Conservation (phyloP, 169 alveolate species). For the Cryptosporidium ryanae region DNA sequence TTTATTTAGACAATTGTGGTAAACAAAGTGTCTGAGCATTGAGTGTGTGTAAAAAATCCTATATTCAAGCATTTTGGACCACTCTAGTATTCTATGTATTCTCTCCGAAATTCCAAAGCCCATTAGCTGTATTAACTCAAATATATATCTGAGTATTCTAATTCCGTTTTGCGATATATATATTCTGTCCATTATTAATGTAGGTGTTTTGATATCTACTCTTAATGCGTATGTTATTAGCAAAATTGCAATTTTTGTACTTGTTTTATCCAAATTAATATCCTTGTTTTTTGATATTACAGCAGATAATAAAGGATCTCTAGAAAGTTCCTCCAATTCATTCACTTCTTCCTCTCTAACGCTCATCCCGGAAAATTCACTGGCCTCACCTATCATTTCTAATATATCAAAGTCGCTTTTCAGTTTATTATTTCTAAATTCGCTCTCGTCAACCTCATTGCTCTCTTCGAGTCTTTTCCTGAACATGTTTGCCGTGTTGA, state of each 20-base stretch:
- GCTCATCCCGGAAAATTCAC: slow-evolving; percentile 87
- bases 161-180: slow-evolving; percentile 92
- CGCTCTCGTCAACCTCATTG: slow-evolving; percentile 64
- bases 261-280: slow-evolving; percentile 75
- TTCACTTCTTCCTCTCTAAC: slow-evolving; percentile 88
- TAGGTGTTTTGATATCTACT: slow-evolving; percentile 85
- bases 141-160: slow-evolving; percentile 92
- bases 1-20: slow-evolving; percentile 77
- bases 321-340: slow-evolving; percentile 81
- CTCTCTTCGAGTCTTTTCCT: slow-evolving; percentile 40
- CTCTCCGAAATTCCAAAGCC: slow-evolving; percentile 83
- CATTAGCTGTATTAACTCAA: slow-evolving; percentile 84
- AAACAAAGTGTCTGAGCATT: slow-evolving; percentile 86
- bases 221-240: slow-evolving; percentile 90
- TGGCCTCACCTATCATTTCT: slow-evolving; percentile 81
- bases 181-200: slow-evolving; percentile 92
- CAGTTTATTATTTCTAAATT: slow-evolving; percentile 54
- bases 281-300: slow-evolving; percentile 67
- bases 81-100: slow-evolving; percentile 85
- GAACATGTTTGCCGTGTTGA: slow-evolving; percentile 83
- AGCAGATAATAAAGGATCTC: slow-evolving; percentile 75
- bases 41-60: slow-evolving; percentile 83
- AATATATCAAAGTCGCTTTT: slow-evolving; percentile 78
- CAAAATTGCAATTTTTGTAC: slow-evolving; percentile 84
- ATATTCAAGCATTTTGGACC: slow-evolving; percentile 86